Evolutionary conservation across 2,329 filamentous ascomycete genomes (phyloP).

Genomic region (Oidium heveae): DNA sequence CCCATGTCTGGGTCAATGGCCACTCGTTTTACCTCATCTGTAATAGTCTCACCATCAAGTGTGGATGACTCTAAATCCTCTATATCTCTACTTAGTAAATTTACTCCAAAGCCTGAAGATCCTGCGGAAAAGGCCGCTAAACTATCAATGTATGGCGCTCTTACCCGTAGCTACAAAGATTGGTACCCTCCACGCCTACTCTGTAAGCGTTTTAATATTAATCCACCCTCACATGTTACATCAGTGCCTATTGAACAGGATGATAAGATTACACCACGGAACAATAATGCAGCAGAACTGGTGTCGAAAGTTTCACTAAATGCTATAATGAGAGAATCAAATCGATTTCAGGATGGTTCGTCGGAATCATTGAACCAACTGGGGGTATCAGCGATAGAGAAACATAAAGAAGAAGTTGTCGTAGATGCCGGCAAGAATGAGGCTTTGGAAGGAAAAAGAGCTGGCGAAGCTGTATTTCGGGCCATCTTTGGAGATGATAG

Average conservation of each 20-base stretch:
- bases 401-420: slow-evolving; percentile 8
- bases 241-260: slow-evolving; percentile 20
- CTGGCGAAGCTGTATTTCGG: slow-evolving; percentile 61
- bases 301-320: slow-evolving; percentile 29
- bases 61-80: slow-evolving; percentile 12
- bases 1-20: slow-evolving; percentile 86
- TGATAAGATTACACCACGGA: slow-evolving; percentile 7
- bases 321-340: slow-evolving; percentile 23
- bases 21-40: slow-evolving; percentile 62
- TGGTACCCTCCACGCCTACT: slow-evolving; percentile 65
- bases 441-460: slow-evolving; percentile 45
- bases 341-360: slow-evolving; percentile 7
- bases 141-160: slow-evolving; percentile 73
- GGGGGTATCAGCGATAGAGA: background rate
- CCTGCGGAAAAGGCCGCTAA: slow-evolving; percentile 68
- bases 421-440: slow-evolving; percentile 57
- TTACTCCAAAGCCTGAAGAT: slow-evolving; percentile 33
- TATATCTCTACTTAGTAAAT: slow-evolving; percentile 21
- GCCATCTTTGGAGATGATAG: slow-evolving; percentile 85
- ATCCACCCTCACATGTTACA: slow-evolving; percentile 42
- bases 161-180: slow-evolving; percentile 47
- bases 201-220: slow-evolving; percentile 91
- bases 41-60: slow-evolving; percentile 19
- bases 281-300: slow-evolving; percentile 17
- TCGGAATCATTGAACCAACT: slow-evolving; percentile 1